Base-by-base conservation (phyloP, 352 stramenopile genomes). In the Phytophthora cryptogea region DNA sequence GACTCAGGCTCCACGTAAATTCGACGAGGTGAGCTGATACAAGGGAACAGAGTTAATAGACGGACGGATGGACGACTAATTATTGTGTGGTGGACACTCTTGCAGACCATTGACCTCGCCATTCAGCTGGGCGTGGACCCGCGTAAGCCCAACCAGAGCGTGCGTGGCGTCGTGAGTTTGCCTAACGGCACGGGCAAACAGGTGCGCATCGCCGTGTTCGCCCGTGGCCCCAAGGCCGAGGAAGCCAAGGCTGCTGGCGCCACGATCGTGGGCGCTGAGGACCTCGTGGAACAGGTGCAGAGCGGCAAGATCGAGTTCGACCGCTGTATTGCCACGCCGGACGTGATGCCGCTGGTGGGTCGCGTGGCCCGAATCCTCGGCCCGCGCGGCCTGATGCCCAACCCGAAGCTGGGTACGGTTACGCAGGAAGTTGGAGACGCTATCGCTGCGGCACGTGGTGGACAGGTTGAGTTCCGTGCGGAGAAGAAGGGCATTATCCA, bases 361-460 rank as follows among this genome's bases (percentile, higher is more conserved):
- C 84, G 91, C 26, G 82, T 99, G 48, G 96, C 93, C 20, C 79
- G 96, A 53, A 79, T 99, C 32, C 84, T 99, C 26, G 97, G 97
- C 62, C 97, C 97, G 23, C 87, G 97, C 51, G 96, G 96, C 26
- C 66, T 99, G 11, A 99, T 99, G 96, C 97, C 97, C 35, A 99
- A 99, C 77, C 88, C 94, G 5, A 99, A 99, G 87, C 75, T 98
- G 13, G 96, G 95, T 23, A 99, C 96, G 8, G 91, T 99, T 37
- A 98, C 93, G 28, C 76, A 86, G 59, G 91, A 98, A 32, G 88
- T 98, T 16, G 80, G 74, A 39, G 78, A 88, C 28, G 90, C 86
- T 26, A 94, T 98, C 61, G 50, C 69, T 4, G 86, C 86, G 23
- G 86, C 86, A 16, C 83, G 89, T 68, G 83, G 75, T 37, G 87